Conservation (phyloP, 345 rosid species). For the Jatropha curcas region DNA sequence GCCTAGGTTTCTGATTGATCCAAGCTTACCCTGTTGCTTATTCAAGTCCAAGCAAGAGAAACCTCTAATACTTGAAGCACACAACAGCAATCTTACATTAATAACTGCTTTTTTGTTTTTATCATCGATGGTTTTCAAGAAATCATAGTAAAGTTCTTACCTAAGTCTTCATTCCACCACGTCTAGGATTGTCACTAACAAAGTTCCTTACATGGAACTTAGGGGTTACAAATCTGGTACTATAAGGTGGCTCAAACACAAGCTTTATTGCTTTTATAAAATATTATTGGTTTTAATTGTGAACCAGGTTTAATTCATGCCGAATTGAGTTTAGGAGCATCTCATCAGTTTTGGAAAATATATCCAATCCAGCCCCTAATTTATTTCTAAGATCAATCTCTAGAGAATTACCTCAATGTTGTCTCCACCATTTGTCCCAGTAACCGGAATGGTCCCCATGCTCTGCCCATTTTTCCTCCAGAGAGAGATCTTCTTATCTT, state of each 20-base stretch:
- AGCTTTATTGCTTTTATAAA: not conserved
- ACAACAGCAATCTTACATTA: not conserved
- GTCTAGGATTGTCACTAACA: not conserved
- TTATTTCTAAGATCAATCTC: not conserved
- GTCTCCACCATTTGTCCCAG: constrained; percentile 75
- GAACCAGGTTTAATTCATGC: not conserved
- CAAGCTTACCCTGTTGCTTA: not conserved
- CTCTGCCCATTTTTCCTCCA: constrained; percentile 83
- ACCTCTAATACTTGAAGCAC: not conserved
- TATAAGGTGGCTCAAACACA: not conserved
- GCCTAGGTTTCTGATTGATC: not conserved
- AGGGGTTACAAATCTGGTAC: not conserved
- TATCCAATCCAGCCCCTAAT: not conserved
- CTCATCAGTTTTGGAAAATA: not conserved
- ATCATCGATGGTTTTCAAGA: not conserved
- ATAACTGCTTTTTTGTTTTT: too few species aligned
- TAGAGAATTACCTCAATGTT: constrained; percentile 53
- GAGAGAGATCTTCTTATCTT: constrained; percentile 87
- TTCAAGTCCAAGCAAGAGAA: not conserved
- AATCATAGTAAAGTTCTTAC: not conserved
- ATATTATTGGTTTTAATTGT: not conserved
- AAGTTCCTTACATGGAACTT: not conserved
- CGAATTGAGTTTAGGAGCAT: not conserved
- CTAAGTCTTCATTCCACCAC: not conserved
- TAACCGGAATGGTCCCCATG: constrained; percentile 74